phyloP scores from a whole-genome alignment of 1,139 yeast species.

The Pichia sp. region DNA sequence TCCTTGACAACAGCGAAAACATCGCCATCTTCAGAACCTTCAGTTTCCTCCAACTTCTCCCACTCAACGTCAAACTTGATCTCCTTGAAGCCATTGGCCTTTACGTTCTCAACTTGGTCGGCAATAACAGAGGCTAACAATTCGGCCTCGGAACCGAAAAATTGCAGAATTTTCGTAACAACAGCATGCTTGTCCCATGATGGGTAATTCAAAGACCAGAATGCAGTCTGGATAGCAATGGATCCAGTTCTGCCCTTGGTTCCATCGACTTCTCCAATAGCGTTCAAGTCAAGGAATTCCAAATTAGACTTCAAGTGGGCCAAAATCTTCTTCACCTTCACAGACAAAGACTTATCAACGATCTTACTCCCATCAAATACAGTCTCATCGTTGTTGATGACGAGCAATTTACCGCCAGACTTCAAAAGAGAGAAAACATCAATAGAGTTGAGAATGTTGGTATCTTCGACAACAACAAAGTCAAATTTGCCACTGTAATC shows the following conservation, averaged over 20 bases:
- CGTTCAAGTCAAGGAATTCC: constrained; percentile 51
- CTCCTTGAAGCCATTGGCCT: constrained; percentile 46
- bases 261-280: constrained; percentile 57
- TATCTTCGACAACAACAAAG: constrained; percentile 59
- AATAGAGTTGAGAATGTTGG: constrained; percentile 47
- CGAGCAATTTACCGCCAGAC: constrained; percentile 52
- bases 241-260: constrained; percentile 74
- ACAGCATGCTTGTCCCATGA: constrained; percentile 56
- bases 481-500: constrained; percentile 52
- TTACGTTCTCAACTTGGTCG: constrained; percentile 53
- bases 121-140: constrained; percentile 78
- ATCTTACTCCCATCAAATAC: constrained; percentile 42
- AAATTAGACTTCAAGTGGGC: constrained; percentile 51
- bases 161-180: constrained; percentile 74
- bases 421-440: constrained; percentile 61
- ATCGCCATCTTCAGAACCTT: constrained; percentile 23
- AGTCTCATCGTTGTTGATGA: constrained; percentile 38
- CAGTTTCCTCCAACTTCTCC: constrained; percentile 33
- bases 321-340: constrained; percentile 49
- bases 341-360: constrained; percentile 48
- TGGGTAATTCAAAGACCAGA: constrained; percentile 72
- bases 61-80: constrained; percentile 40
- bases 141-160: constrained; percentile 80
- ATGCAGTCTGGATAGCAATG: constrained; percentile 72
- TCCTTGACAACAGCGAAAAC: constrained; percentile 38